These are phyloP conservation scores for Scedosporium apiospermum DNA, from an alignment of 2,329 filamentous ascomycete species.

Conservation along the genomic window DNA sequence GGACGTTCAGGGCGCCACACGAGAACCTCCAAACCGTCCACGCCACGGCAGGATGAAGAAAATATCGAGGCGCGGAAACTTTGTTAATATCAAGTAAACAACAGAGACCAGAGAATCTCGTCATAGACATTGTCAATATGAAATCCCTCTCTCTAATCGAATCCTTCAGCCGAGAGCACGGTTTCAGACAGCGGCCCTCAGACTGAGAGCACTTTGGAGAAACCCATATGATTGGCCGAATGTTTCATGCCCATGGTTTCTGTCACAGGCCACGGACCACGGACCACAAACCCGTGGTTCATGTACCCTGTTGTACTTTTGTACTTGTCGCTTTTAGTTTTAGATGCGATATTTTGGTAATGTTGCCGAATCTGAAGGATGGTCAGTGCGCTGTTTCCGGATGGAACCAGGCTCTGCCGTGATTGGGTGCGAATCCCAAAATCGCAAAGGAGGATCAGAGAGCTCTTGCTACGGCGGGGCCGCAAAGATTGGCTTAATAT, in stretches of 20 bases:
- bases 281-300: neutral
- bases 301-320: neutral
- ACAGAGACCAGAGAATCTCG: neutral
- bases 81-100: neutral
- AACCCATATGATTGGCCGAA: neutral
- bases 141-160: neutral
- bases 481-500: neutral
- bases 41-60: neutral
- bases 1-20: neutral
- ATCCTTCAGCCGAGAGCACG: neutral
- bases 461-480: neutral
- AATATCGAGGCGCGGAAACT: neutral
- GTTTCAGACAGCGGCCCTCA: neutral
- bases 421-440: neutral
- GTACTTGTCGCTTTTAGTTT: neutral
- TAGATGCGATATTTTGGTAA: neutral
- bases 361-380: neutral
- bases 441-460: neutral
- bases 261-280: neutral
- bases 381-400: neutral
- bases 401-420: neutral
- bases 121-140: neutral
- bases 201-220: neutral
- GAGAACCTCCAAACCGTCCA: neutral
- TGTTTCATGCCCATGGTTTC: neutral